Evolutionary conservation across 2,329 filamentous ascomycete species (phyloP), one percentile per base, ranked within the genome.

Genomic region (Stemphylium vesicarium): DNA sequence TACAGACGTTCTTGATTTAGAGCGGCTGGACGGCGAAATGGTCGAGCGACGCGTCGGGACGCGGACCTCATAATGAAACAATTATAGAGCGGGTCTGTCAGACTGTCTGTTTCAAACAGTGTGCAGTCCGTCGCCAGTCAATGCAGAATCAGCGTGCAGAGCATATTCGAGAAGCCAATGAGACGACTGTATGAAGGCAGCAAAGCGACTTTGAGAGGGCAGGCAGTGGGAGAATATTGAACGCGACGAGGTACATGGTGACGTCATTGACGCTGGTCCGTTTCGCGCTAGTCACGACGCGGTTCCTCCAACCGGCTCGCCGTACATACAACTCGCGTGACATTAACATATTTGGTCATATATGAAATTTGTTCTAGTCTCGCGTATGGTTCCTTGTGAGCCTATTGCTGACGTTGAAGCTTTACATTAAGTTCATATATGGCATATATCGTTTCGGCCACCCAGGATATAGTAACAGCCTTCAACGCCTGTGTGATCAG

Each of bases 41-140:
- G 6, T 53, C 11, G 44, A 2, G 12, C 22, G 16, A 29, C 24
- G 32, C 45, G 22, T 24, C 8, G 9, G 3, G 5, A 4, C 20
- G 44, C 24, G 13, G 13, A 18, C 31, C 33, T 40, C 2, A 39
- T 22, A 26, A 33, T 47, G 41, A 52, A 52, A 52, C 49, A 52
- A 40, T n/a, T 39, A 46, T 32, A 29, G 11, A 4, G 42, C 10
- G n/a, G 36, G 35, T 40, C 35, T 39, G 31, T 42, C 16, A 46
- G 29, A 22, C 31, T 9, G 26, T 13, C 22, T 37, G 37, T 18
- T 49, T 38, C 11, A 20, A 42, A 42, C 44, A 24, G 26, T 24
- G 29, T 6, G 15, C 26, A 24, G 13, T 29, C 9, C 24, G 3
- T 37, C 20, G 13, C 18, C 15, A n/a, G 12, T 39, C 8, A 31